Base-by-base conservation (phyloP, 139 green algal genomes). In the Chlamydomonas sp. region DNA sequence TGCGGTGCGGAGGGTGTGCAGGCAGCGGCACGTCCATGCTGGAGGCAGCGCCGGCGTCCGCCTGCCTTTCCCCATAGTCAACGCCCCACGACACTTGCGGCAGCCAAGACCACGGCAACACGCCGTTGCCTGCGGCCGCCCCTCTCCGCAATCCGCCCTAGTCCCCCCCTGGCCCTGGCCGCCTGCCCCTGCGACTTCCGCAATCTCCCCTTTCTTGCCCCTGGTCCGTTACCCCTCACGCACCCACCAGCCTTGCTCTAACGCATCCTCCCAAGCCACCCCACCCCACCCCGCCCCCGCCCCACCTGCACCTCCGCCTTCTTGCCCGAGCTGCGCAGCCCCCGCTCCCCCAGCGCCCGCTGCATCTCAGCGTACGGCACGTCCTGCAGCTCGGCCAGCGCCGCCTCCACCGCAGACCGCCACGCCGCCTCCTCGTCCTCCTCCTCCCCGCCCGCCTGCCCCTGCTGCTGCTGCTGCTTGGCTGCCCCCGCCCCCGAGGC, bases 241-340 rank as follows among this genome's bases (percentile, higher is more conserved):
- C 71, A 58, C 20, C 5, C 71, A 7, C 20, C 9, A 60, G 20
- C 71, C 71, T 77, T 20, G 5, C 20, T 18, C 18, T 6, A 5
- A 77, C 18, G 5, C 71, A 12, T 58, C 49, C 74, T 2, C 74
- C 49, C 5, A 5, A 9, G 2, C 59, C 14, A 18, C 1, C 67
- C 1, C 67, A 5, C 67, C 14, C 10, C 67, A 12, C 9, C 7
- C 4, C 67, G 67, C 14, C 67, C 67, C 14, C 67, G 31, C 0
- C 66, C 67, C 16, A 85, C 80, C 80, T 85, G 80, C 80, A 86
- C 58, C 2, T 86, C 80, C 31, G 59, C 60, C 67, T 86, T 86
- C 67, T 86, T 86, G 68, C 80, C 80, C 10, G 59, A 15, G 18
- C 7, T 10, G 60, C n/a, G 66, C 3, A 86, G 68, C 18, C 80